A percentile compares a stretch with the other conserved stretches of the same genome.
phyloP scores from a whole-genome alignment of 805 yeast genomes.

The Ogataea pini region DNA sequence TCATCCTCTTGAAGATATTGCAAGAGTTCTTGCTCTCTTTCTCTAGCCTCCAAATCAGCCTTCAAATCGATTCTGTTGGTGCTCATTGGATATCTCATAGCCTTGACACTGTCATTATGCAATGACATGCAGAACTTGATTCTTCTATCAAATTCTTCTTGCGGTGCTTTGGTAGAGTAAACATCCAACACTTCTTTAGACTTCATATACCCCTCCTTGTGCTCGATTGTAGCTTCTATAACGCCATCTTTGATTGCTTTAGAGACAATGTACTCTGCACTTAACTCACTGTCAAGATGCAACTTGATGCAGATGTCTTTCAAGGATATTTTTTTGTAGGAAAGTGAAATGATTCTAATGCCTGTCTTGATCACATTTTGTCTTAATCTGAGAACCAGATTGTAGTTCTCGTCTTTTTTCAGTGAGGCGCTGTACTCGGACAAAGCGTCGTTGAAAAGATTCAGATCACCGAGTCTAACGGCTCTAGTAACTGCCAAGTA shows the following conservation, averaged over 20 bases:
- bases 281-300: slow-evolving; percentile 89
- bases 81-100: slow-evolving; percentile 87
- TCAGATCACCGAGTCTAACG: slow-evolving; percentile 88
- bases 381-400: slow-evolving; percentile 83
- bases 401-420: slow-evolving; percentile 76
- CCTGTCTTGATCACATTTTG: slow-evolving; percentile 98
- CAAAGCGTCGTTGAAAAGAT: slow-evolving; percentile 72
- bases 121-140: slow-evolving; percentile 86
- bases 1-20: slow-evolving; percentile 52
- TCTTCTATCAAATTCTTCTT: slow-evolving; percentile 85
- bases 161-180: slow-evolving; percentile 87
- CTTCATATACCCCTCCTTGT: slow-evolving; percentile 88
- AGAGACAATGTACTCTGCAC: slow-evolving; percentile 95
- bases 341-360: slow-evolving; percentile 85
- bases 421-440: slow-evolving; percentile 60
- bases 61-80: slow-evolving; percentile 51
- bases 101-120: slow-evolving; percentile 89
- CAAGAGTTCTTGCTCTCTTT: slow-evolving; percentile 48
- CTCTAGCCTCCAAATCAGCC: slow-evolving; percentile 55
- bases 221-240: slow-evolving; percentile 91
- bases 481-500: slow-evolving; percentile 88
- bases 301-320: slow-evolving; percentile 92
- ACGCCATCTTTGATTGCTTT: slow-evolving; percentile 97
- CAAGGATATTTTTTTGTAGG: slow-evolving; percentile 87
- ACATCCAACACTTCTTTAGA: slow-evolving; percentile 83